Evolutionary conservation across 2,329 filamentous ascomycete genomes (phyloP), one percentile per base, ranked within the genome.

Genomic region (Tothia fuscella): DNA sequence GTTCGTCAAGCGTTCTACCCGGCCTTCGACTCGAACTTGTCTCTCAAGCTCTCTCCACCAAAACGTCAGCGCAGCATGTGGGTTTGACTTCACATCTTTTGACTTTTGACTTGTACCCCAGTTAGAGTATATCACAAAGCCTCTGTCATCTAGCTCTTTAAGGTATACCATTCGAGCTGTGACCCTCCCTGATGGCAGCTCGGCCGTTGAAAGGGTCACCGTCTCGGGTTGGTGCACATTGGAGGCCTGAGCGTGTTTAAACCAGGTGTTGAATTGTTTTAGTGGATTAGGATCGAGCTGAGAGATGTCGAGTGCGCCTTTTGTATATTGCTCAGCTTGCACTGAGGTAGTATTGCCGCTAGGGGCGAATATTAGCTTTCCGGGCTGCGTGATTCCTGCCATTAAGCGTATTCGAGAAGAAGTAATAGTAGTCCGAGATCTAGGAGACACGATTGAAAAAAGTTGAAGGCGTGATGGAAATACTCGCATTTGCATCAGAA

Each of bases 71-170:
- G 78, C 78, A 0, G 84, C 89, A 64, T 82, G 80, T 21, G 74
- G 73, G 60, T 96, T 98, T 3, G 63, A 70, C 17, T 66, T 70
- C 5, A 91, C 64, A 57, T 94, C 85, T 38, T 63, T 55, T 1
- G 78, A 74, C 65, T 79, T 77, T 21, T 72, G 64, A 45, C 78
- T 84, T 0, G 83, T 91, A 46, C 77, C 87, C 67, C 88, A 89
- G 62, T 98, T 98, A 55, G 77, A 82, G 70, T 96, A 98, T 37
- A 98, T 71, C 32, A 96, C 86, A 63, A 93, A 98, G 13, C 88
- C 87, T 16, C 59, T 62, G 4, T 68, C 62, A 60, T 96, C 88
- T 19, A 96, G 76, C 67, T 96, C 91, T 64, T 98, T 98, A 50
- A 98, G 72, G 64, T 96, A 98, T 28, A 98, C 86, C 51, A 86